Conservation (phyloP, 352 stramenopile species). For the Pythium insidiosum region DNA sequence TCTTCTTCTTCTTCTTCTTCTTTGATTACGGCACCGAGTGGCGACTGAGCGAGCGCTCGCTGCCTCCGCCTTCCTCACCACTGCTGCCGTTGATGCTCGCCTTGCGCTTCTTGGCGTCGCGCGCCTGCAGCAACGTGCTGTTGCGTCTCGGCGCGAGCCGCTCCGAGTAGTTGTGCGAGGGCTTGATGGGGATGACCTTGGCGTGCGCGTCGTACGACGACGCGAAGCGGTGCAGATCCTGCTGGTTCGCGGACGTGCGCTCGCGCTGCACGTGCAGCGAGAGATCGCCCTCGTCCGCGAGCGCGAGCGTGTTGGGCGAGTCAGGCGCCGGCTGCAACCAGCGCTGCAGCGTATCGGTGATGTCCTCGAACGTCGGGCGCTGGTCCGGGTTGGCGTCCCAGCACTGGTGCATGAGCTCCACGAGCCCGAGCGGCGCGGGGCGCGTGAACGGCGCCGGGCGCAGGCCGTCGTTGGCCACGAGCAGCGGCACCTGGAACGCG, state of each 20-base stretch:
- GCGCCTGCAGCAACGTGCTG: background rate
- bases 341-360: conserved; percentile 46
- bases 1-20: background rate
- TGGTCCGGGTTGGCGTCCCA: conserved; percentile 66
- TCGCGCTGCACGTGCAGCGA: conserved; percentile 45
- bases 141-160: background rate
- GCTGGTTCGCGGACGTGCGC: conserved; percentile 29
- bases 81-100: background rate
- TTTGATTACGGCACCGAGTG: conserved; percentile 8
- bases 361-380: conserved; percentile 50
- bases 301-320: background rate
- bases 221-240: conserved; percentile 49
- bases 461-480: conserved; percentile 62
- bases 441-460: conserved; percentile 38
- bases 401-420: conserved; percentile 69
- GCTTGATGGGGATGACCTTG: conserved; percentile 50
- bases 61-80: too few relatives aligned
- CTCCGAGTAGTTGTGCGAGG: conserved; percentile 24
- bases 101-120: background rate
- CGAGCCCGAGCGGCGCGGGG: conserved; percentile 41
- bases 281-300: conserved; percentile 21
- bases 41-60: conserved; percentile 13
- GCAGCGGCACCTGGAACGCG: conserved; percentile 63
- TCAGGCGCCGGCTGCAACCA: conserved; percentile 24
- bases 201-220: conserved; percentile 51